Conservation (phyloP, 176 grass and related monocot genomes). For the maize (Zea mays) region Zm-B73-REFERENCE-NAM-5.0 NC_050105.1:12948001-12948500, state of each 20-base stretch:
- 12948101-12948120: background rate
- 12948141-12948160: background rate
- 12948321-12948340: constrained; percentile 12
- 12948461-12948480: constrained; percentile 36
- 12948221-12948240: background rate
- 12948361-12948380: constrained; percentile 73
- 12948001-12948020: background rate
- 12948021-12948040: background rate
- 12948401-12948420: constrained; percentile 55
- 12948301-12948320: background rate
- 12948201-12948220: background rate
- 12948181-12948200: background rate
- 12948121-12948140: background rate
- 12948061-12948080: background rate
- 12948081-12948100: background rate
- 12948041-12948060: background rate
- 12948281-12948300: background rate
- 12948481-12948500: constrained; percentile 27
- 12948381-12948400: constrained; percentile 46
- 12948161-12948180: background rate
- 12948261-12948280: background rate
- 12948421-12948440: constrained; percentile 58
- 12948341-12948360: constrained; percentile 27
- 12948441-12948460: constrained; percentile 25
- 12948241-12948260: background rate